phyloP scores from a whole-genome alignment of 2,329 filamentous ascomycete genomes.

The Aspergillus awamori region DNA sequence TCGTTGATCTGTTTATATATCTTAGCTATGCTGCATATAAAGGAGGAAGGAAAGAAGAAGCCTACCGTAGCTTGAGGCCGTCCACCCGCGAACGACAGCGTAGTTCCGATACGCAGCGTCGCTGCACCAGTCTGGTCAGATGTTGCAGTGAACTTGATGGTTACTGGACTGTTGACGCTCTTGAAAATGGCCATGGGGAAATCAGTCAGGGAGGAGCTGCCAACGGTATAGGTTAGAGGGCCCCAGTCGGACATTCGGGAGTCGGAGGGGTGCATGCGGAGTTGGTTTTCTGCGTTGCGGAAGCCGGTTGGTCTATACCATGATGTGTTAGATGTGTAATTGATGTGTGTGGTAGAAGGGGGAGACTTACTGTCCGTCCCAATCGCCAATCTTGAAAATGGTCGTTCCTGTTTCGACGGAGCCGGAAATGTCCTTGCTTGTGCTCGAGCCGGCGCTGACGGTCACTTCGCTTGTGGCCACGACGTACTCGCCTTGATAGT shows the following conservation, averaged over 20 bases:
- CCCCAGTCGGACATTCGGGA: constrained; percentile 65
- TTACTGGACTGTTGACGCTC: constrained; percentile 60
- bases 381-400: constrained; percentile 67
- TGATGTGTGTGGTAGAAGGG: not conserved
- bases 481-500: constrained; percentile 63
- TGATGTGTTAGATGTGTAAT: not conserved
- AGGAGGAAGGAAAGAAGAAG: no score
- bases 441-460: constrained; percentile 55
- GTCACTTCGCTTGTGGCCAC: constrained; percentile 55
- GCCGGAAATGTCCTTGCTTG: constrained; percentile 56
- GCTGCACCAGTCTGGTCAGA: constrained; percentile 55
- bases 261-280: constrained; percentile 70
- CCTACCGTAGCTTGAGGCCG: constrained; percentile 54
- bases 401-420: constrained; percentile 53
- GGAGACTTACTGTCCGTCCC: constrained; percentile 58
- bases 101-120: constrained; percentile 67
- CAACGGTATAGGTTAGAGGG: constrained; percentile 63
- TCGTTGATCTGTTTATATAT: constrained; percentile 51
- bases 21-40: not conserved
- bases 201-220: constrained; percentile 53
- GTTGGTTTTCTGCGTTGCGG: constrained; percentile 67
- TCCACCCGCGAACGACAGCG: constrained; percentile 62
- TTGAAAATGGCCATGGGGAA: constrained; percentile 71
- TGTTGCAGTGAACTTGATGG: constrained; percentile 61
- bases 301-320: constrained; percentile 58